Conservation (phyloP, 176 grass and related monocot genomes). For the Carex cristatella region DNA sequence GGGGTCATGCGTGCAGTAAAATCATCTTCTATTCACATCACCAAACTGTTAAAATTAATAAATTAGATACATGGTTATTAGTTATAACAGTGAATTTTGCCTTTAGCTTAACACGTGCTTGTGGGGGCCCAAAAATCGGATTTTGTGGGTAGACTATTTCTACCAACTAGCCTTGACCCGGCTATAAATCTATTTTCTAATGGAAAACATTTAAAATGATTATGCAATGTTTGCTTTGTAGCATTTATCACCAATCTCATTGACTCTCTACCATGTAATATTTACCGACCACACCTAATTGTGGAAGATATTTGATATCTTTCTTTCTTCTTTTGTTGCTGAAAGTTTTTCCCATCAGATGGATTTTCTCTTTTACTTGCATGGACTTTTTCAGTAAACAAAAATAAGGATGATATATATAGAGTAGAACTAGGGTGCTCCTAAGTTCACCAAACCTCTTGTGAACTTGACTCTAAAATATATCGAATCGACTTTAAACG, state of each 20-base stretch:
- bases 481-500: no score
- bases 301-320: background rate
- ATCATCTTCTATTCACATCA: no score
- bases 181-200: background rate
- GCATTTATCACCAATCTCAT: background rate
- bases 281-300: background rate
- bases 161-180: background rate
- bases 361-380: background rate
- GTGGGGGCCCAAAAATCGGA: background rate
- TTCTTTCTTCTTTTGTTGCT: background rate
- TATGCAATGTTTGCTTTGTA: background rate
- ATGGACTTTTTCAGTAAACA: no score
- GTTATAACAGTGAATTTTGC: background rate
- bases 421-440: no score
- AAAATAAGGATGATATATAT: no score
- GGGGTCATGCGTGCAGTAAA: no score
- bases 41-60: background rate
- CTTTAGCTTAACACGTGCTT: background rate
- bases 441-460: no score
- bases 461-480: no score
- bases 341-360: background rate
- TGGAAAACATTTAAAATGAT: background rate
- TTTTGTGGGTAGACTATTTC: conserved; percentile 1
- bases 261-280: background rate
- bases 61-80: background rate